Conservation (phyloP, 805 yeast species). For the Danielozyma ontarioensis region DNA sequence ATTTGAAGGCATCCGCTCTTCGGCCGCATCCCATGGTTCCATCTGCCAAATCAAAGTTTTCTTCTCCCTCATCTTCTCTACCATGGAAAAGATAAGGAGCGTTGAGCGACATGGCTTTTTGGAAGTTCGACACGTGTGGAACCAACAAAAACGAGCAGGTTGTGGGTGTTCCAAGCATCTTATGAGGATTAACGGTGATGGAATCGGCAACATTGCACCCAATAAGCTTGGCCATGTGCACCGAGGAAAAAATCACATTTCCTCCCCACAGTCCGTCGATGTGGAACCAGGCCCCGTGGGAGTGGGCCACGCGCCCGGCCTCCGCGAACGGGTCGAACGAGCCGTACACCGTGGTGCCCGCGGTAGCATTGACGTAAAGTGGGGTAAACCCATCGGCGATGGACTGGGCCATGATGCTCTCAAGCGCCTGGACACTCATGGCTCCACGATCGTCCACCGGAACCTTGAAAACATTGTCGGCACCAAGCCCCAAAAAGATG, state of each 20-base stretch:
- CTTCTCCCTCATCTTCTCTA: constrained; percentile 37
- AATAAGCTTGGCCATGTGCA: constrained; percentile 39
- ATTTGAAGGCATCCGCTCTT: constrained; percentile 73
- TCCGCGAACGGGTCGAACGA: constrained; percentile 66
- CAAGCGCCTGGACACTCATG: constrained; percentile 49
- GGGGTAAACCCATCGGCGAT: constrained; percentile 59
- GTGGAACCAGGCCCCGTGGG: constrained; percentile 67
- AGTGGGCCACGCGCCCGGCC: constrained; percentile 49
- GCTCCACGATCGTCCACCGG: constrained; percentile 51
- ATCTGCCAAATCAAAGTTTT: constrained; percentile 72
- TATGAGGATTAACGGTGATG: constrained; percentile 79
- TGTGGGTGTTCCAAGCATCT: constrained; percentile 82
- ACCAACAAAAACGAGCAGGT: constrained; percentile 69
- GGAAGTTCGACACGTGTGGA: constrained; percentile 63
- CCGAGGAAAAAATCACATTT: constrained; percentile 62
- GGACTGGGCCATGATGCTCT: constrained; percentile 38
- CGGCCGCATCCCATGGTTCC: constrained; percentile 94
- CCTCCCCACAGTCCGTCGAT: constrained; percentile 94
- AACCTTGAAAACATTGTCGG: constrained; percentile 57
- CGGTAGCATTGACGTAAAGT: constrained; percentile 73
- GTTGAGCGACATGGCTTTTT: constrained; percentile 64
- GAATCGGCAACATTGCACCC: constrained; percentile 71
- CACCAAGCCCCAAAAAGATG: constrained; percentile 68
- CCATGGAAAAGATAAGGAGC: constrained; percentile 82
- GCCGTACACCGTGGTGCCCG: constrained; percentile 87